Conservation (phyloP, 192 early-diverging fungal genomes). For the Backusella tarrabulga region DNA sequence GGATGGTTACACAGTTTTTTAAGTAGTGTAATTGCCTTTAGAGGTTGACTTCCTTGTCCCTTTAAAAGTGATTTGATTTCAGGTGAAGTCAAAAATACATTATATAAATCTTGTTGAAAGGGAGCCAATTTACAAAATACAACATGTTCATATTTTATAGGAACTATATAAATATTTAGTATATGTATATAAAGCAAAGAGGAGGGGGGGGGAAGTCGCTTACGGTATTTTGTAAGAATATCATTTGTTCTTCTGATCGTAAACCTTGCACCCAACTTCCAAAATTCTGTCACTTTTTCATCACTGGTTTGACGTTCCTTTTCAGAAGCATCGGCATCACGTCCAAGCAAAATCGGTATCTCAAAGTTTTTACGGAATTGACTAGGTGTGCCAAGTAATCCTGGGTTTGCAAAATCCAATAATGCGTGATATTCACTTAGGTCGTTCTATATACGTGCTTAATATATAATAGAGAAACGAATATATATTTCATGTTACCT, state of each 20-base stretch:
- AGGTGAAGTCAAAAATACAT: constrained; percentile 68
- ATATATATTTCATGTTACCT: constrained; percentile 14
- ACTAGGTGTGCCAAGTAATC: constrained; percentile 77
- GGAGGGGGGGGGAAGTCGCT: constrained; percentile 13
- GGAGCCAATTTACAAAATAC: constrained; percentile 88
- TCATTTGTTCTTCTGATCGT: constrained; percentile 98
- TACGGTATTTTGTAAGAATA: constrained; percentile 94
- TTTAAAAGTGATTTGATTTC: constrained; percentile 70
- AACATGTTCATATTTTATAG: constrained; percentile 97
- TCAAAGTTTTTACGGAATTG: constrained; percentile 95
- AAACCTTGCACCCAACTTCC: constrained; percentile 86
- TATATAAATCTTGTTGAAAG: constrained; percentile 81
- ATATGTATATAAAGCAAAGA: neutral
- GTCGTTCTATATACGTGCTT: constrained; percentile 55
- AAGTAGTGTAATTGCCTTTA: constrained; percentile 87
- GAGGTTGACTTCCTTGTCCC: constrained; percentile 76
- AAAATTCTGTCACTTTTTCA: constrained; percentile 81
- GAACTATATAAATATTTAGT: constrained; percentile 57
- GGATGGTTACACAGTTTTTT: constrained; percentile 99
- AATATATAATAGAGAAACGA: too few relatives aligned
- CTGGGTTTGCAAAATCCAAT: constrained; percentile 94
- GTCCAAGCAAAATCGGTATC: constrained; percentile 86
- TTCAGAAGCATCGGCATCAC: constrained; percentile 87
- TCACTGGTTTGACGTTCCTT: constrained; percentile 77
- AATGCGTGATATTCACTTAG: constrained; percentile 92